Percentiles rank a stretch among this genome's conserved stretches.
phyloP scores from a whole-genome alignment of 2,329 filamentous ascomycete genomes.

The Penicillium thymicola region DNA sequence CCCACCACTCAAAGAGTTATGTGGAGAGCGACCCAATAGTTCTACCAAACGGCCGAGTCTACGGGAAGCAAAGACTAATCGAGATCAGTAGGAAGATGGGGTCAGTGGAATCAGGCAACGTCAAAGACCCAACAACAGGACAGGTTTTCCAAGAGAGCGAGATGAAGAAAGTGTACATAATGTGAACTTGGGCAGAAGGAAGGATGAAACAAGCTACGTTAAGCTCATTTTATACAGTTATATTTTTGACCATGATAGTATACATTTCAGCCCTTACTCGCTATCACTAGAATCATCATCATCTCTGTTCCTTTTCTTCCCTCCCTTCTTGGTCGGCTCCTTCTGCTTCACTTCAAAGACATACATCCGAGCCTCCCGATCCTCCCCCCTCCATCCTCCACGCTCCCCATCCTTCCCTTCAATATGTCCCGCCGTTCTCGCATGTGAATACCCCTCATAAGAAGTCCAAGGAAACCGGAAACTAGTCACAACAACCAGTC shows the following conservation, averaged over 20 bases:
- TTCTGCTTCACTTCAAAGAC: constrained; percentile 44
- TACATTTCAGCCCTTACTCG: constrained; percentile 18
- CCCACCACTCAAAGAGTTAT: constrained; percentile 89
- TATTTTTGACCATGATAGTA: not conserved
- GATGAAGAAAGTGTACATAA: constrained; percentile 88
- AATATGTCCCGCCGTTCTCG: constrained; percentile 46
- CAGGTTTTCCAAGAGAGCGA: constrained; percentile 61
- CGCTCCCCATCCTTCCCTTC: constrained; percentile 38
- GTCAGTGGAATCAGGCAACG: constrained; percentile 56
- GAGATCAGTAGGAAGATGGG: constrained; percentile 78
- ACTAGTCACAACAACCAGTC: constrained; percentile 46
- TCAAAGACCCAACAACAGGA: constrained; percentile 77
- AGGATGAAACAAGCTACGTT: not conserved
- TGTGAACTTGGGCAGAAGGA: constrained; percentile 46
- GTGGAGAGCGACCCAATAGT: constrained; percentile 85
- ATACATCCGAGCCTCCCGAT: constrained; percentile 47
- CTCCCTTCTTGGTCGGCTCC: constrained; percentile 30
- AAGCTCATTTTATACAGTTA: not conserved
- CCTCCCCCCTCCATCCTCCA: constrained; percentile 48
- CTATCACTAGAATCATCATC: constrained; percentile 37
- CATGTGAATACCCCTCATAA: constrained; percentile 49
- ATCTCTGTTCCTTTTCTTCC: constrained; percentile 31
- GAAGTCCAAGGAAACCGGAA: constrained; percentile 48
- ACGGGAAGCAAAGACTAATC: constrained; percentile 70
- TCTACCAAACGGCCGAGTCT: constrained; percentile 82